These are phyloP conservation scores for Hyphodiscus sp. DNA, from an alignment of 2,329 filamentous ascomycete genomes.

Conservation along the genomic window DNA sequence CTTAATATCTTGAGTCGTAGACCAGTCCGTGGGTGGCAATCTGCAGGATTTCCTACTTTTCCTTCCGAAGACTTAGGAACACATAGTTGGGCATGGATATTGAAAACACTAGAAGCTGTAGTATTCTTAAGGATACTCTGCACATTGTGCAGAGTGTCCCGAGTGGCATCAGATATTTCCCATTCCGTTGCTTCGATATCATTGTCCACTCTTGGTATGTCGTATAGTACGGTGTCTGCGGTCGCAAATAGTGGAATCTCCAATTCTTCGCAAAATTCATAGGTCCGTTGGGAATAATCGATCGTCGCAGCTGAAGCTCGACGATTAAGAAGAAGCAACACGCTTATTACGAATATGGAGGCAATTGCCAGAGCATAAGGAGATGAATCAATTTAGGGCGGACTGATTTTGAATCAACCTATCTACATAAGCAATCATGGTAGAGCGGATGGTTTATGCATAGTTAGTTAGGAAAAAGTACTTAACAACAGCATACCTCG, in stretches of 20 bases:
- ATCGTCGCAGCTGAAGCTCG: slow-evolving; percentile 3
- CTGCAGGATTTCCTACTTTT: slow-evolving; percentile 31
- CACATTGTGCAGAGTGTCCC: slow-evolving; percentile 2
- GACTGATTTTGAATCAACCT: no score
- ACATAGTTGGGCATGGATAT: slow-evolving; percentile 8
- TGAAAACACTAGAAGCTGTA: slow-evolving; percentile 6
- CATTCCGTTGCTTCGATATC: slow-evolving; percentile 6
- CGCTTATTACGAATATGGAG: not conserved
- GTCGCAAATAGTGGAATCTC: slow-evolving; percentile 6
- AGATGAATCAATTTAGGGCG: no score
- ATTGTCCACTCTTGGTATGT: slow-evolving; percentile 6
- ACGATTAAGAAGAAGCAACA: slow-evolving; percentile 3
- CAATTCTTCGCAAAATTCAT: slow-evolving; percentile 5
- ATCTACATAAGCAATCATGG: no score
- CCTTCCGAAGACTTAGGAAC: slow-evolving; percentile 7
- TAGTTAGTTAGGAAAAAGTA: no score
- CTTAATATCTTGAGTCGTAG: slow-evolving; percentile 38
- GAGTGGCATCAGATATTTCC: slow-evolving; percentile 7
- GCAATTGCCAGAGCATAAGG: slow-evolving; percentile 1
- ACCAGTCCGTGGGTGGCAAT: slow-evolving; percentile 46
- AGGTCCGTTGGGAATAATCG: slow-evolving; percentile 1
- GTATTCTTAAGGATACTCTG: slow-evolving; percentile 6
- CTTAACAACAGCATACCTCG: no score
- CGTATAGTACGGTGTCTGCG: slow-evolving; percentile 3
- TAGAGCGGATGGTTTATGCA: no score